A percentile compares a stretch with the other conserved stretches of the same genome.
phyloP scores from a whole-genome alignment of 164 flowering plant genomes.

The Paratinospora sagittata region DNA sequence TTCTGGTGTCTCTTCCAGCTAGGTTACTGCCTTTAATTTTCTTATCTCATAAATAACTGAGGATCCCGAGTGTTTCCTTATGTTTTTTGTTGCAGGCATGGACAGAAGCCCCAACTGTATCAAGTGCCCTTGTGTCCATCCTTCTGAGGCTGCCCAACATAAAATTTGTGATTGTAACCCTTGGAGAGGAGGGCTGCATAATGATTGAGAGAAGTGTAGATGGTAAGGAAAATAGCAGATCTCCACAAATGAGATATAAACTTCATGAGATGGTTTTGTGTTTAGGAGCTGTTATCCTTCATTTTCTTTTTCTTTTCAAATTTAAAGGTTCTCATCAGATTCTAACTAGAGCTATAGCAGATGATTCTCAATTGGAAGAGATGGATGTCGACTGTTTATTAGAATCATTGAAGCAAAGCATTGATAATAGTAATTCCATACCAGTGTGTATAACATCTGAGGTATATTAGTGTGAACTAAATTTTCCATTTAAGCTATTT shows the following conservation, averaged over 20 bases:
- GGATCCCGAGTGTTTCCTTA: too few species aligned
- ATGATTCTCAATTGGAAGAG: constrained; percentile 38
- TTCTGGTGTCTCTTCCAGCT: too few species aligned
- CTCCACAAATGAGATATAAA: neutral
- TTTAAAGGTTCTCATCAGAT: constrained; percentile 5
- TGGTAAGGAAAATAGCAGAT: constrained; percentile 51
- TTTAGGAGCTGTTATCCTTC: neutral
- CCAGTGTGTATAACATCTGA: constrained; percentile 61
- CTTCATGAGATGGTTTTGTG: too few species aligned
- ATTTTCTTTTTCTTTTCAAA: neutral
- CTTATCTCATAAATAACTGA: too few species aligned
- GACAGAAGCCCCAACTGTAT: constrained; percentile 64
- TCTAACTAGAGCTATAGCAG: constrained; percentile 25
- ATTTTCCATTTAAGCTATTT: neutral
- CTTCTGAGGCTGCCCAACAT: constrained; percentile 58
- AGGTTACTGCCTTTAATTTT: too few species aligned
- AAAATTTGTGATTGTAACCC: constrained; percentile 79
- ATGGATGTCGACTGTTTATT: constrained; percentile 50
- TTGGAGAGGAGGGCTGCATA: constrained; percentile 81
- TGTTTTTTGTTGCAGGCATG: constrained; percentile 39
- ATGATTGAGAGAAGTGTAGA: constrained; percentile 67
- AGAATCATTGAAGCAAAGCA: constrained; percentile 45
- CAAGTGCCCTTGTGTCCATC: constrained; percentile 71
- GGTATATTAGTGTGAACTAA: constrained; percentile 14
- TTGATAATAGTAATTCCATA: constrained; percentile 22